Evolutionary conservation across 331 rosid genomes (phyloP), one percentile per base, ranked within the genome.

Genomic region (Saraca asoca): DNA sequence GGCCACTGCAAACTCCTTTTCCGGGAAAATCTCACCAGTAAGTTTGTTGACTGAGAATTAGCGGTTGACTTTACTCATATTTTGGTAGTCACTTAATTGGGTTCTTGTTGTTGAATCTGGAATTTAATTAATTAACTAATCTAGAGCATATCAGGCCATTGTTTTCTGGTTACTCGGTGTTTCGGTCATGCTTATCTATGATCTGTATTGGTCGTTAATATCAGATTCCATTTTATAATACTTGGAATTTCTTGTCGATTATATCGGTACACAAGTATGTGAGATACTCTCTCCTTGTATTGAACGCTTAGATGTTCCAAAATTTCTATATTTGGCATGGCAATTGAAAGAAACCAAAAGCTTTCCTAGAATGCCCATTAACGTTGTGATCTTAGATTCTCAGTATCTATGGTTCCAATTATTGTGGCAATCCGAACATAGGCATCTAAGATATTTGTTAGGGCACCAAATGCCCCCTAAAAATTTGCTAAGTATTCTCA

Each of bases 1-100:
- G 95, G 88, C 17, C 91, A 86, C 82, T 60, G 9, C 73, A 64
- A 79, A 13, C 85, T 84, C 70, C 45, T 86, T 75, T 80, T 86
- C 72, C 74, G 74, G 56, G 52, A 71, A 62, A 84, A 61, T 64
- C 70, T 86, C 70, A 73, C 72, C 7, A 86, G 95, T 91, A 12
- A 49, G 85, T 70, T 59, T 42, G 11, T 49, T 59, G 7, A 1
- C 58, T 55, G 31, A 39, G 16, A 15, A 5, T 78, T 48, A 59
- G 5, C 17, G 2, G 7, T 70, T 67, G 20, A 2, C 31, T 24
- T 24, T 24, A 1, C 1, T 24, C 31, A 24, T 24, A 24, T 24
- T 24, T 24, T 24, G 31, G 31, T 24, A 24, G 3, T 24, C 3
- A 24, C 31, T 24, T 24, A 24, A 24, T 24, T 24, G 31, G 31